Evolutionary conservation across 345 rosid species (phyloP).

Genomic region (Jatropha curcas): DNA sequence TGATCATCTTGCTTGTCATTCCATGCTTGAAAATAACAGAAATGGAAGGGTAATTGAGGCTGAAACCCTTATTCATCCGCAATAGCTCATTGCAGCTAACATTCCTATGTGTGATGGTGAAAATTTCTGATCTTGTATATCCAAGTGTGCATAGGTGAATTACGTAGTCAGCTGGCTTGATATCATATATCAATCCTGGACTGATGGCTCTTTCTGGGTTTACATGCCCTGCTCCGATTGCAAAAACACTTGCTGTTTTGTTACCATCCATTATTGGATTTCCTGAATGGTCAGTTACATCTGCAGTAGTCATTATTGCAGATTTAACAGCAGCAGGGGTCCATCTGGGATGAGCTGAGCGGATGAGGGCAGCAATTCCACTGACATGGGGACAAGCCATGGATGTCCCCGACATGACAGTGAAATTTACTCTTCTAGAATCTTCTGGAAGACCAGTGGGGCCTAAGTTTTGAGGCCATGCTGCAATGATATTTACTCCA

Average conservation of each 20-base stretch:
- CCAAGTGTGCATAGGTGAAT: conserved; percentile 77
- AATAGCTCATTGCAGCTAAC: conserved; percentile 24
- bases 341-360: conserved; percentile 71
- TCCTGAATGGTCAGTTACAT: conserved; percentile 57
- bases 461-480: conserved; percentile 95
- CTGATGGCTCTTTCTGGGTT: conserved; percentile 71
- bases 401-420: conserved; percentile 95
- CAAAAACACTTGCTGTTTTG: conserved; percentile 56
- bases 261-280: conserved; percentile 70
- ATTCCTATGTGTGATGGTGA: conserved; percentile 44
- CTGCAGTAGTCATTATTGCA: conserved; percentile 91
- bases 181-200: conserved; percentile 83
- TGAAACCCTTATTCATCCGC: conserved; percentile 35
- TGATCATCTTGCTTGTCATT: conserved; percentile 48
- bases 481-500: conserved; percentile 94
- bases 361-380: conserved; percentile 76
- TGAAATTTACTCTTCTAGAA: conserved; percentile 81
- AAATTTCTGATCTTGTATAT: conserved; percentile 59
- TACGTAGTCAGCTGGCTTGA: conserved; percentile 66
- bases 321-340: conserved; percentile 86
- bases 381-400: conserved; percentile 97
- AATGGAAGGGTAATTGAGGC: conserved; percentile 86
- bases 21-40: conserved; percentile 66
- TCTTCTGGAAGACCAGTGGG: conserved; percentile 81
- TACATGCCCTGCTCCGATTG: conserved; percentile 88